Conservation (phyloP, 768 basidiomycete species). For the Leccinum ochraceum region DNA sequence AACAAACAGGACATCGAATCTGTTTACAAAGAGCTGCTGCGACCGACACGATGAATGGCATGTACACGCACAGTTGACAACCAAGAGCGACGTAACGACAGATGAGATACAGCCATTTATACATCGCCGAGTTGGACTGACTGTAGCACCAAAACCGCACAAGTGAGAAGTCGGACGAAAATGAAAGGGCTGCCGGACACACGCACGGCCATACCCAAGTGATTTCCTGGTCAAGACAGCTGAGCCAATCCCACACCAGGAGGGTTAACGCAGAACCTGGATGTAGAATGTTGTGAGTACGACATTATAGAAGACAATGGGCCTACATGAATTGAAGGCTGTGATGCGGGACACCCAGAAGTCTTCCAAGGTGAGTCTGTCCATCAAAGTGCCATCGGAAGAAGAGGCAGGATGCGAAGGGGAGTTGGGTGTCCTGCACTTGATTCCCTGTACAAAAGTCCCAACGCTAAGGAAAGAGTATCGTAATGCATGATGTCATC, state of each 20-base stretch:
- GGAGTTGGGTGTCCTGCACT: background rate
- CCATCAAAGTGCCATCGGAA: slow-evolving; percentile 11
- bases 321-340: slow-evolving; percentile 14
- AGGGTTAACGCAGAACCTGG: slow-evolving; percentile 6
- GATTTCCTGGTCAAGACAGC: slow-evolving; percentile 11
- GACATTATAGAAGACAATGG: background rate
- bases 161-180: background rate
- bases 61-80: slow-evolving; percentile 10
- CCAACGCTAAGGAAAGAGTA: background rate
- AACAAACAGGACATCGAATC: slow-evolving; percentile 5
- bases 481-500: slow-evolving; percentile 1
- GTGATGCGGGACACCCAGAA: slow-evolving; percentile 14
- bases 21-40: background rate
- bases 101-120: slow-evolving; percentile 14
- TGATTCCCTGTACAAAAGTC: background rate
- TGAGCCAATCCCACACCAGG: slow-evolving; percentile 14
- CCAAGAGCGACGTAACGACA: slow-evolving; percentile 10
- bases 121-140: background rate
- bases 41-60: background rate
- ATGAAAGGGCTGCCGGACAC: background rate
- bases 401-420: background rate
- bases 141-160: background rate
- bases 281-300: background rate
- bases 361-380: slow-evolving; percentile 3
- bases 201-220: slow-evolving; percentile 11